Conservation (phyloP, 2,329 filamentous ascomycete genomes). For the Metarhizium brunneum region DNA sequence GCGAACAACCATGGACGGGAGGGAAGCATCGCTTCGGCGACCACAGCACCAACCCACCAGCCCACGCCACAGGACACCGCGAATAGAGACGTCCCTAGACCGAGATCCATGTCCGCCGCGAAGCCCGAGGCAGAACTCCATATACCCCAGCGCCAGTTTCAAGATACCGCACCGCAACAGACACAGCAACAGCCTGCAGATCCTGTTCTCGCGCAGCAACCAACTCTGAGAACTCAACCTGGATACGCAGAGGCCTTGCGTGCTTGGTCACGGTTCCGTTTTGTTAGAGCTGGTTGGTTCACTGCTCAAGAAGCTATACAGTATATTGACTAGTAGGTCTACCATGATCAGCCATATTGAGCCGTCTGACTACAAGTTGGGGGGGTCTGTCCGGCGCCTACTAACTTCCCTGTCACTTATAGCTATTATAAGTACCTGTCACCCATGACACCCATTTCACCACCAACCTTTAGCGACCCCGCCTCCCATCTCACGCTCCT, state of each 20-base stretch:
- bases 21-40: slow-evolving; percentile 17
- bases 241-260: slow-evolving; percentile 63
- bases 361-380: neutral
- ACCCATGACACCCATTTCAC: slow-evolving; percentile 85
- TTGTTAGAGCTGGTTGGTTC: slow-evolving; percentile 96
- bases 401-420: neutral
- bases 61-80: slow-evolving; percentile 7
- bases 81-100: slow-evolving; percentile 3
- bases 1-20: slow-evolving; percentile 20
- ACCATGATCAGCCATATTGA: neutral
- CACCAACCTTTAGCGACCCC: slow-evolving; percentile 81
- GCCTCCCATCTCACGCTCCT: slow-evolving; percentile 70
- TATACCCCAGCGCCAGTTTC: neutral
- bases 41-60: slow-evolving; percentile 11
- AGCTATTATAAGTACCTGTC: slow-evolving; percentile 88
- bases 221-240: slow-evolving; percentile 36
- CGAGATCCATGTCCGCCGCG: slow-evolving; percentile 8
- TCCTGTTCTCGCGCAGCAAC: slow-evolving; percentile 32
- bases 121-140: slow-evolving; percentile 8
- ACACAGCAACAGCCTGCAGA: slow-evolving; percentile 30
- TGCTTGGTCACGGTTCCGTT: slow-evolving; percentile 87
- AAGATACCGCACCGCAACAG: neutral
- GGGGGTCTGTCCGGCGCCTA: neutral
- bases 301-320: slow-evolving; percentile 86
- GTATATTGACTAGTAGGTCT: slow-evolving; percentile 78